Conservation (phyloP, 179 eudicot species). For the Beta macrorhiza region DNA sequence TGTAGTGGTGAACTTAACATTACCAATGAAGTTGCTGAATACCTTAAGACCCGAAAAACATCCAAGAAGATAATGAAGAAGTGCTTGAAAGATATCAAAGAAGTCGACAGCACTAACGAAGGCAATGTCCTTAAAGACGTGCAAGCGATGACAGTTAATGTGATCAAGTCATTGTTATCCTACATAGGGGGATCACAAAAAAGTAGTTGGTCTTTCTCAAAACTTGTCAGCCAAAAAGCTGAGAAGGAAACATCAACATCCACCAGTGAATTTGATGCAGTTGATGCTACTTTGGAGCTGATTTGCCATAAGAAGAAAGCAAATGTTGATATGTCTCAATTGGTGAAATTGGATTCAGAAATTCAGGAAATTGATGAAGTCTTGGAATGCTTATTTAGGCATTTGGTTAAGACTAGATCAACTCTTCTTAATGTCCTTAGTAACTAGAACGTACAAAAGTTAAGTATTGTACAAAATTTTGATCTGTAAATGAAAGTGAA, state of each 20-base stretch:
- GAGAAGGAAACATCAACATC: slow-evolving; percentile 10
- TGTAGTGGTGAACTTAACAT: no score
- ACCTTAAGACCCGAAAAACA: neutral
- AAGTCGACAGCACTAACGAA: neutral
- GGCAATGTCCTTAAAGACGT: neutral
- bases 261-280: neutral
- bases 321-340: neutral
- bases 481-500: no score
- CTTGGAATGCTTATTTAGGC: slow-evolving; percentile 37
- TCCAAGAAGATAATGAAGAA: slow-evolving; percentile 30
- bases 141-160: neutral
- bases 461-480: no score
- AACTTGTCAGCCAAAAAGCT: neutral
- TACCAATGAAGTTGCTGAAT: neutral
- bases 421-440: neutral
- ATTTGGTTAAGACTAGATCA: slow-evolving; percentile 20
- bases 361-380: slow-evolving; percentile 34
- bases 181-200: slow-evolving; percentile 7
- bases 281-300: neutral
- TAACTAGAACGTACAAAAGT: no score
- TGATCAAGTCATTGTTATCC: neutral
- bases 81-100: slow-evolving; percentile 13
- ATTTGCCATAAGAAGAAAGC: neutral
- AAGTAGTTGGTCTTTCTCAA: neutral
- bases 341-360: slow-evolving; percentile 29